phyloP scores from a whole-genome alignment of 768 basidiomycete genomes.

The Mrakia blollopis region DNA sequence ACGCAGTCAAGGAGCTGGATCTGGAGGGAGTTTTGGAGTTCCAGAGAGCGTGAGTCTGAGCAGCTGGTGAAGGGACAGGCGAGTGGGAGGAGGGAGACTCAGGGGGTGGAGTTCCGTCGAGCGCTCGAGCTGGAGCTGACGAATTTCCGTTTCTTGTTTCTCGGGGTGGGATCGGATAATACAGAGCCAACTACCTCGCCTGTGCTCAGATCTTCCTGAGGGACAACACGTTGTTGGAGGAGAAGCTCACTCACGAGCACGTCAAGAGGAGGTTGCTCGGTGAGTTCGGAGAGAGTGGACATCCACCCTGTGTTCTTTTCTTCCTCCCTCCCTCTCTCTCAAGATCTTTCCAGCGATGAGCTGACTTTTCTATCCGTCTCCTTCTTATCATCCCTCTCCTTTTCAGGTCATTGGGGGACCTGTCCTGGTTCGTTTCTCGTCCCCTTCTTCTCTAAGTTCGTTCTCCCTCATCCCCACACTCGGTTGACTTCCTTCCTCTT shows the following conservation, averaged over 20 bases:
- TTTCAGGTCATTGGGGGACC: slow-evolving; percentile 39
- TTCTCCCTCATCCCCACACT: too few species aligned
- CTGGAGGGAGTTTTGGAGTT: slow-evolving; percentile 42
- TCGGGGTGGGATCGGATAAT: neutral
- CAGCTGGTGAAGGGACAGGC: neutral
- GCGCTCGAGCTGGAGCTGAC: neutral
- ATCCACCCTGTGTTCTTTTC: too few species aligned
- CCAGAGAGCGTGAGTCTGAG: slow-evolving; percentile 40
- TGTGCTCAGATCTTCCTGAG: slow-evolving; percentile 81
- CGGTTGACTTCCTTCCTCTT: too few species aligned
- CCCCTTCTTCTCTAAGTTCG: too few species aligned
- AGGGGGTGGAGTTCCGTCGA: too few species aligned
- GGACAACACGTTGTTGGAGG: slow-evolving; percentile 63
- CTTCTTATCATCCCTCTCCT: neutral
- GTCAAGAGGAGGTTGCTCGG: slow-evolving; percentile 78
- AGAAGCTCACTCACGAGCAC: slow-evolving; percentile 56
- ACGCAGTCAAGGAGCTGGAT: slow-evolving; percentile 31
- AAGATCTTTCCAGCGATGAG: neutral
- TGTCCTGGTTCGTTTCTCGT: slow-evolving; percentile 59
- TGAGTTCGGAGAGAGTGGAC: slow-evolving; percentile 39
- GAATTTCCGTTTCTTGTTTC: neutral
- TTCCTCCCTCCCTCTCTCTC: too few species aligned
- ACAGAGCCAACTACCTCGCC: slow-evolving; percentile 40
- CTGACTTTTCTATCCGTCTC: neutral
- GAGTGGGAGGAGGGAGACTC: neutral